Conservation (phyloP, 495 filamentous ascomycete genomes). For the Penicillium robsamsonii region DNA sequence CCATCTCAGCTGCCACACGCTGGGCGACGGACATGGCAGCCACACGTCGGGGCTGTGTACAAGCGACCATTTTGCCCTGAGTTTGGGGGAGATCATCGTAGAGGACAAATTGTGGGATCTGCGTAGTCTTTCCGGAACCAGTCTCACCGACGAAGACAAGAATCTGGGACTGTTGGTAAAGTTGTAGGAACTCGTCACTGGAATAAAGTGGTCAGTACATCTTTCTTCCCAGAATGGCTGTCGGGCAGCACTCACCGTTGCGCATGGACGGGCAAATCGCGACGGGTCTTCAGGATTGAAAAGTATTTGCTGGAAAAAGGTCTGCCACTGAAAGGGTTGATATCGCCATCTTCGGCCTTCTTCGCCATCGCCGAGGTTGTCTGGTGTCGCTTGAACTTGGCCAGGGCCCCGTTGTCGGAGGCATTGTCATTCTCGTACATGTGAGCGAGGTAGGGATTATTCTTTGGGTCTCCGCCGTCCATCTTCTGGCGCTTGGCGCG, state of each 20-base stretch:
- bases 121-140: conserved; percentile 97
- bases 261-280: conserved; percentile 83
- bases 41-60: conserved; percentile 96
- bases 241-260: conserved; percentile 62
- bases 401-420: conserved; percentile 51
- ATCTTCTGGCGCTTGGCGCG: conserved; percentile 52
- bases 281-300: conserved; percentile 76
- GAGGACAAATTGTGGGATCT: conserved; percentile 97
- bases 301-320: conserved; percentile 82
- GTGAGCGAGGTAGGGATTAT: conserved; percentile 90
- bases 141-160: conserved; percentile 99
- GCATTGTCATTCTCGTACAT: conserved; percentile 62
- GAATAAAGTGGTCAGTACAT: conserved; percentile 10
- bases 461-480: conserved; percentile 52
- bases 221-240: background rate
- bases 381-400: conserved; percentile 69
- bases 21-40: conserved; percentile 99
- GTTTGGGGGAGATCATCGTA: conserved; percentile 93
- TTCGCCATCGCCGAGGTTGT: conserved; percentile 76
- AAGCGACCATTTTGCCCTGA: conserved; percentile 84
- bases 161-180: conserved; percentile 91
- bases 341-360: conserved; percentile 73
- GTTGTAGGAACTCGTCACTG: conserved; percentile 87
- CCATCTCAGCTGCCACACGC: conserved; percentile 96
- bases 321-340: conserved; percentile 78